These are phyloP conservation scores for Endoconidiophora polonica DNA, from an alignment of 2,329 filamentous ascomycete genomes.

Conservation along the genomic window DNA sequence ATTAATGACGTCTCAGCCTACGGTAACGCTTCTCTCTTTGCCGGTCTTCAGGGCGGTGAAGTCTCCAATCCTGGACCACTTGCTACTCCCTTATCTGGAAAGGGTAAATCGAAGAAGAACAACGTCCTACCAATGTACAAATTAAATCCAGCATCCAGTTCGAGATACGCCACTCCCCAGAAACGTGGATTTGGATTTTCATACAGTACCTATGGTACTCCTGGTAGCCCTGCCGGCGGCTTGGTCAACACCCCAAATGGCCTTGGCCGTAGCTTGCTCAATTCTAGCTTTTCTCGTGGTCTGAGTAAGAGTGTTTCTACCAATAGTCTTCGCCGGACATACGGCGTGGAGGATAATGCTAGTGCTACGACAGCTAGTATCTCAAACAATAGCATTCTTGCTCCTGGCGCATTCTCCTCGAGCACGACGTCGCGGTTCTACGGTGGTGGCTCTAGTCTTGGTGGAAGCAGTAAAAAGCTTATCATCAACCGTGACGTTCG, in stretches of 20 bases:
- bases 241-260: slow-evolving; percentile 50
- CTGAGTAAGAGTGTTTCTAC: slow-evolving; percentile 79
- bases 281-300: slow-evolving; percentile 50
- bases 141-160: slow-evolving; percentile 63
- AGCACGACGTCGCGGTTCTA: slow-evolving; percentile 47
- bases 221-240: slow-evolving; percentile 50
- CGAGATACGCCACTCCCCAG: slow-evolving; percentile 66
- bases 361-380: background rate
- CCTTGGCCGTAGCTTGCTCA: slow-evolving; percentile 47
- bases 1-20: slow-evolving; percentile 77
- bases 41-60: slow-evolving; percentile 47
- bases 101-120: slow-evolving; percentile 57
- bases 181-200: slow-evolving; percentile 82
- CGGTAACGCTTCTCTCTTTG: slow-evolving; percentile 74
- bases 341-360: slow-evolving; percentile 51
- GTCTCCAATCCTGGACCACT: slow-evolving; percentile 66
- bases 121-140: slow-evolving; percentile 76
- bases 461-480: slow-evolving; percentile 66
- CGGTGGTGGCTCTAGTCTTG: slow-evolving; percentile 39
- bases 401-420: slow-evolving; percentile 69
- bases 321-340: slow-evolving; percentile 68
- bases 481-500: slow-evolving; percentile 80
- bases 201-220: slow-evolving; percentile 81
- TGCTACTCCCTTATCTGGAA: slow-evolving; percentile 71
- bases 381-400: slow-evolving; percentile 47